Base-by-base conservation (phyloP, 345 rosid species). In the Dipteronia dyeriana region DNA sequence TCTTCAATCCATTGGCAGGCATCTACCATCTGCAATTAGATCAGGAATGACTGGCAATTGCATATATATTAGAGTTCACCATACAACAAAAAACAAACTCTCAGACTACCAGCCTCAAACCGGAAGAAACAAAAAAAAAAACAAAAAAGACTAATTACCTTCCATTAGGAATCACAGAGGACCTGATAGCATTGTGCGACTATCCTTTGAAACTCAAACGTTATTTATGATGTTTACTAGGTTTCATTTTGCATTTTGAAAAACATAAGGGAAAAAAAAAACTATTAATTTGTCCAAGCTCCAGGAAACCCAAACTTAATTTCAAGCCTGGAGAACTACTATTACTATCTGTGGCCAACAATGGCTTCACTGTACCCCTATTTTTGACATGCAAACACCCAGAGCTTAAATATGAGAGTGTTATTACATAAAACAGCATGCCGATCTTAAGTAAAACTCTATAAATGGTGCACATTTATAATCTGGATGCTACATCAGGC, bases 141-240 rank as follows among this genome's bases (percentile, higher is more conserved):
- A n/a, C n/a, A n/a, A n/a, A n/a, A n/a, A n/a, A n/a, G 23, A 59
- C 13, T n/a, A 59, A 43, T 73, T 79, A 92, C 99, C n/a, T n/a
- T n/a, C n/a, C n/a, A n/a, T n/a, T n/a, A n/a, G n/a, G n/a, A n/a
- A n/a, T n/a, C n/a, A n/a, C n/a, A n/a, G n/a, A n/a, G n/a, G n/a
- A n/a, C n/a, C n/a, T n/a, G n/a, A n/a, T n/a, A n/a, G 72, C 78
- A 78, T 39, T 80, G 80, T 7, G 92, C n/a, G n/a, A 95, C 98
- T 79, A 90, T 92, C 73, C 16, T 88, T 82, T 95, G 97, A 84
- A 95, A 92, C 80, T 92, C 97, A 31, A 93, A 86, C 45, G 80
- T 69, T 12, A 23, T 12, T 49, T 19, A 54, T 22, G 57, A 29
- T 29, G 7, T 16, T 62, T 26, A 25, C 43, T 45, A 17, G 7